Percentiles rank a stretch among this genome's conserved stretches.
Conservation (phyloP, 1,139 yeast genomes). For the Suhomyces ambrosiae region DNA sequence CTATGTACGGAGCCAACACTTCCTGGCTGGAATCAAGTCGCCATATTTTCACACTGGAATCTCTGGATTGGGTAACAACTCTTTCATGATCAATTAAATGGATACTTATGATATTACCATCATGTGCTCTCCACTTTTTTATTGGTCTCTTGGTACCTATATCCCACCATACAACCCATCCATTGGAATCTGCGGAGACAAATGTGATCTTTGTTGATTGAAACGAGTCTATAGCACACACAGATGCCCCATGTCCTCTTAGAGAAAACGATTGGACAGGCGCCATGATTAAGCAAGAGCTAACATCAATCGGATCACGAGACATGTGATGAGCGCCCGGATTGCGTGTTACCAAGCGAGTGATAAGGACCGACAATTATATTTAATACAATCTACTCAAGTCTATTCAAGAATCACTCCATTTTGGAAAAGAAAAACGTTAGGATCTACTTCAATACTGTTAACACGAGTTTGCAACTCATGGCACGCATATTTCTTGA, state of each 20-base stretch:
- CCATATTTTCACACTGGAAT: constrained; percentile 55
- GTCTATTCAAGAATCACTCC: too few relatives aligned
- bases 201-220: constrained; percentile 15
- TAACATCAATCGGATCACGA: too few relatives aligned
- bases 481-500: too few relatives aligned
- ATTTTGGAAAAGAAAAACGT: too few relatives aligned
- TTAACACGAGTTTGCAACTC: too few relatives aligned
- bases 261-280: constrained; percentile 14
- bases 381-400: too few relatives aligned
- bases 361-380: too few relatives aligned
- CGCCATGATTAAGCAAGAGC: too few relatives aligned
- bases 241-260: constrained; percentile 15
- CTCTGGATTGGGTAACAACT: constrained; percentile 57
- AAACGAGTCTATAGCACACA: constrained; percentile 12
- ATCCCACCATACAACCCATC: constrained; percentile 57
- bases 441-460: too few relatives aligned
- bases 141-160: constrained; percentile 44
- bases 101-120: constrained; percentile 45
- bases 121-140: constrained; percentile 53
- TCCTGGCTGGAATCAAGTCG: constrained; percentile 18
- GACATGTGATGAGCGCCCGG: too few relatives aligned
- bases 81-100: constrained; percentile 32
- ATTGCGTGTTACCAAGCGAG: too few relatives aligned
- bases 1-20: constrained; percentile 21
- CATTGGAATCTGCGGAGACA: constrained; percentile 48